Evolutionary conservation across 2,329 filamentous ascomycete species (phyloP).

Genomic region (Trichophyton benhamiae): DNA sequence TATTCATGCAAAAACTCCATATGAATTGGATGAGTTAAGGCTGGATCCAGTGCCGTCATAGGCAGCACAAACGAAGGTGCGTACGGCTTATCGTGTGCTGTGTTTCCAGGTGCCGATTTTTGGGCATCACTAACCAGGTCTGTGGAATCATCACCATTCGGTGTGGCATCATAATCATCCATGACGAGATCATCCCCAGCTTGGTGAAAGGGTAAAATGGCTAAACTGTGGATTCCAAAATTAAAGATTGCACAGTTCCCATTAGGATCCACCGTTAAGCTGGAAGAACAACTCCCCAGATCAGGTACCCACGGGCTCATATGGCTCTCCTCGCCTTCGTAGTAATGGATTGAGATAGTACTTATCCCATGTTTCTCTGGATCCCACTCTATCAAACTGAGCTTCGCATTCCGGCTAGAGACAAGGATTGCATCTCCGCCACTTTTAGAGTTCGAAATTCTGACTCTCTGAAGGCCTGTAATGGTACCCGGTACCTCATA

Average conservation of each 20-base stretch:
- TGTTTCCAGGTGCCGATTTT: constrained; percentile 11
- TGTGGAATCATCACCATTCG: constrained; percentile 54
- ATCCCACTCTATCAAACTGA: constrained; percentile 91
- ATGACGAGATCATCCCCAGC: constrained; percentile 77
- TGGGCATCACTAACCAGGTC: constrained; percentile 28
- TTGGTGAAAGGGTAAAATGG: constrained; percentile 86
- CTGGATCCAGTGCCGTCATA: constrained; percentile 75
- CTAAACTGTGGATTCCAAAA: constrained; percentile 77
- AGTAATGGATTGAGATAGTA: constrained; percentile 93
- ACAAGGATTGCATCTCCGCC: constrained; percentile 75
- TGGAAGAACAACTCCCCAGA: constrained; percentile 63
- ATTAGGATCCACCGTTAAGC: constrained; percentile 75
- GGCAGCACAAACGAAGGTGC: constrained; percentile 85
- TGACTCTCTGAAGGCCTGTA: constrained; percentile 68
- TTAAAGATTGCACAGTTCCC: constrained; percentile 90
- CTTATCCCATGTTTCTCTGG: constrained; percentile 63
- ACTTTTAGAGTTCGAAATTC: constrained; percentile 57
- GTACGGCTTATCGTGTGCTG: constrained; percentile 53
- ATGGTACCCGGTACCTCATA: constrained; percentile 74
- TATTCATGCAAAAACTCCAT: constrained; percentile 93
- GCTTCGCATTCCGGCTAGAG: constrained; percentile 79
- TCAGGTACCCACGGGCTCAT: constrained; percentile 70
- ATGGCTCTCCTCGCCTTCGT: constrained; percentile 83
- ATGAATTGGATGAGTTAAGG: constrained; percentile 76
- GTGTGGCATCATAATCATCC: constrained; percentile 76